Conservation (phyloP, 2,329 filamentous ascomycete species). For the Penicillium freii region DNA sequence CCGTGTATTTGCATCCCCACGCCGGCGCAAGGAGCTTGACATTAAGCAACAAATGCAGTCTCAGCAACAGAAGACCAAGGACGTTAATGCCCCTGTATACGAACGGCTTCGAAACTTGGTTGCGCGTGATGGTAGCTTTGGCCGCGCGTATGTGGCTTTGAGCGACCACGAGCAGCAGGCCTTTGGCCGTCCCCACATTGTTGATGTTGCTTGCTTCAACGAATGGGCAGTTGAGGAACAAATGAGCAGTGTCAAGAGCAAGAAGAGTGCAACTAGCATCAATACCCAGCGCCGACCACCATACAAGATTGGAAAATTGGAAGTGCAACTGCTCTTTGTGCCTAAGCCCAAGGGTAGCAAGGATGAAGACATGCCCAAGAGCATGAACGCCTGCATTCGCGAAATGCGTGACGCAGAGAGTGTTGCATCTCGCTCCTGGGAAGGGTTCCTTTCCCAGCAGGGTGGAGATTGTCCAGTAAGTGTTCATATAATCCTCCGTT, state of each 20-base stretch:
- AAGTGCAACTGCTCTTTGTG: slow-evolving; percentile 90
- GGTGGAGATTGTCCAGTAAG: slow-evolving; percentile 95
- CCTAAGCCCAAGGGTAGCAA: slow-evolving; percentile 81
- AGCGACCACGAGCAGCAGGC: slow-evolving; percentile 88
- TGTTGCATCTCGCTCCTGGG: slow-evolving; percentile 72
- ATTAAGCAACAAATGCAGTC: slow-evolving; percentile 79
- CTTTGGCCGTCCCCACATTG: slow-evolving; percentile 81
- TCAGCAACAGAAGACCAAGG: slow-evolving; percentile 67
- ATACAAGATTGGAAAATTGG: slow-evolving; percentile 94
- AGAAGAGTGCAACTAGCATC: slow-evolving; percentile 66
- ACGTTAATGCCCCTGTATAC: slow-evolving; percentile 61
- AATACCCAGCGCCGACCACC: slow-evolving; percentile 69
- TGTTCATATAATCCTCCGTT: slow-evolving; percentile 23
- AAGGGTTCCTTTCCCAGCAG: slow-evolving; percentile 91
- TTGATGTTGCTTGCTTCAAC: slow-evolving; percentile 94
- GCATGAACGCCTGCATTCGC: slow-evolving; percentile 93
- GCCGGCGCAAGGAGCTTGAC: slow-evolving; percentile 94
- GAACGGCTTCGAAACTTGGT: slow-evolving; percentile 84
- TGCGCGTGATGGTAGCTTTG: slow-evolving; percentile 90
- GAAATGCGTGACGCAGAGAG: slow-evolving; percentile 90
- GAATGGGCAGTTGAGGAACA: slow-evolving; percentile 93
- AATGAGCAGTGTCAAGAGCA: slow-evolving; percentile 89
- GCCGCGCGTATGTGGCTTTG: slow-evolving; percentile 85
- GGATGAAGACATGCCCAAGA: slow-evolving; percentile 98
- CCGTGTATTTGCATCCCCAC: slow-evolving; percentile 87